Evolutionary conservation across 768 basidiomycete species (phyloP).

Genomic region (Tricholoma matsutake): DNA sequence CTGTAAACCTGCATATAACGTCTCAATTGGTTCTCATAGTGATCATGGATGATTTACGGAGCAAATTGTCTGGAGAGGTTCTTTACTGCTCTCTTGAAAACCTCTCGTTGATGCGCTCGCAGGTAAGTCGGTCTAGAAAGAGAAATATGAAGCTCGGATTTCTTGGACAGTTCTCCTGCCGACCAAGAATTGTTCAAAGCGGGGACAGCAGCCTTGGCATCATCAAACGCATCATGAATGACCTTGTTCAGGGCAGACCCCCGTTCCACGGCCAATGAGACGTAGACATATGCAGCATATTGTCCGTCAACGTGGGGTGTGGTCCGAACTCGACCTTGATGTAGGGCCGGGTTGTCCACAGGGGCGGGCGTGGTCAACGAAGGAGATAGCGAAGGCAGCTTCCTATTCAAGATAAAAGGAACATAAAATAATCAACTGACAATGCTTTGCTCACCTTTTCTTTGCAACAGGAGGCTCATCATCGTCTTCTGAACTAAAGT

Average conservation of each 20-base stretch:
- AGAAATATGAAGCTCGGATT: constrained; percentile 73
- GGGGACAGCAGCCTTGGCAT: constrained; percentile 45
- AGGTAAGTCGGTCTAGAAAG: constrained; percentile 81
- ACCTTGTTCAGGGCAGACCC: constrained; percentile 43
- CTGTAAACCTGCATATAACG: constrained; percentile 49
- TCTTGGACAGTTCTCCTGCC: constrained; percentile 11
- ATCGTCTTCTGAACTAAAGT: constrained; percentile 50
- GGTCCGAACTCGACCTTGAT: constrained; percentile 79
- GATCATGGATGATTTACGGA: constrained; percentile 37
- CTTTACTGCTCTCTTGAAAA: constrained; percentile 62
- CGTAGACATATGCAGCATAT: constrained; percentile 76
- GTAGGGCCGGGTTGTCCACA: constrained; percentile 69
- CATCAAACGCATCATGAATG: constrained; percentile 40
- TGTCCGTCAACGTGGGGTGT: constrained; percentile 86
- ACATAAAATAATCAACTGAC: neutral
- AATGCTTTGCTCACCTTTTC: constrained; percentile 37
- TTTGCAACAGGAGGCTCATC: constrained; percentile 30
- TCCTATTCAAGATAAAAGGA: constrained; percentile 35
- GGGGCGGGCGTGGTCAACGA: constrained; percentile 48
- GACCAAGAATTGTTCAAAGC: constrained; percentile 44
- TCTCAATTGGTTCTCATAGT: neutral
- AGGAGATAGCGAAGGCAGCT: constrained; percentile 56
- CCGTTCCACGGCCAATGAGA: constrained; percentile 51
- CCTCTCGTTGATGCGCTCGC: constrained; percentile 75
- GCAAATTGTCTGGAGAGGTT: constrained; percentile 41